These are phyloP conservation scores for Venturia asperata DNA, from an alignment of 2,329 filamentous ascomycete genomes.

Conservation along the genomic window DNA sequence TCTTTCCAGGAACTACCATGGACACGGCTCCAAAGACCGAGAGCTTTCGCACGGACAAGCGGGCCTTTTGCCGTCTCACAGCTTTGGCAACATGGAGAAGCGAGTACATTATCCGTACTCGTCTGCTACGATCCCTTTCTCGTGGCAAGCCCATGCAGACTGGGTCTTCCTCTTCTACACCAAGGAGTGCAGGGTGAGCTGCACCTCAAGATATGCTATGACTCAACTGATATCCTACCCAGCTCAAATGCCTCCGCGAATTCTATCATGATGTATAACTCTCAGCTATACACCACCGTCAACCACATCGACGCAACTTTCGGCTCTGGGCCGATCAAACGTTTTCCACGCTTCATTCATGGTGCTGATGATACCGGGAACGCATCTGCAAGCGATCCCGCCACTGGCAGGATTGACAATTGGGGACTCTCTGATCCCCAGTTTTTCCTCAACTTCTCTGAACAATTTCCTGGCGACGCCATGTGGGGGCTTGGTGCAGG, in stretches of 20 bases:
- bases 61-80: slow-evolving; percentile 76
- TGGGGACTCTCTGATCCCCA: slow-evolving; percentile 68
- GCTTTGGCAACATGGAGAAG: slow-evolving; percentile 87
- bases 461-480: slow-evolving; percentile 64
- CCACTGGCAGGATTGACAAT: slow-evolving; percentile 67
- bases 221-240: neutral
- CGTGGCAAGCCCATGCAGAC: slow-evolving; percentile 63
- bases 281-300: slow-evolving; percentile 70
- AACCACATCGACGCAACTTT: slow-evolving; percentile 77
- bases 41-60: slow-evolving; percentile 60
- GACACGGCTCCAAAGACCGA: slow-evolving; percentile 32
- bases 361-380: slow-evolving; percentile 71
- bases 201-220: neutral
- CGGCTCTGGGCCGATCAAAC: slow-evolving; percentile 58
- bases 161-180: slow-evolving; percentile 8
- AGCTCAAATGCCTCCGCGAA: slow-evolving; percentile 37
- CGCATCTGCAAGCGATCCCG: slow-evolving; percentile 76
- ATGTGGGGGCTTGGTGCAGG: slow-evolving; percentile 75
- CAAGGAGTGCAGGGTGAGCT: neutral
- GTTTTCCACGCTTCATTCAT: slow-evolving; percentile 71
- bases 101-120: slow-evolving; percentile 85
- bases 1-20: slow-evolving; percentile 70
- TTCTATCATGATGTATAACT: slow-evolving; percentile 78
- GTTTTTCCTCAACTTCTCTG: slow-evolving; percentile 67
- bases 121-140: slow-evolving; percentile 70